Conservation (phyloP, 1,284 basidiomycete species). For the Rhodotorula sp. region DNA sequence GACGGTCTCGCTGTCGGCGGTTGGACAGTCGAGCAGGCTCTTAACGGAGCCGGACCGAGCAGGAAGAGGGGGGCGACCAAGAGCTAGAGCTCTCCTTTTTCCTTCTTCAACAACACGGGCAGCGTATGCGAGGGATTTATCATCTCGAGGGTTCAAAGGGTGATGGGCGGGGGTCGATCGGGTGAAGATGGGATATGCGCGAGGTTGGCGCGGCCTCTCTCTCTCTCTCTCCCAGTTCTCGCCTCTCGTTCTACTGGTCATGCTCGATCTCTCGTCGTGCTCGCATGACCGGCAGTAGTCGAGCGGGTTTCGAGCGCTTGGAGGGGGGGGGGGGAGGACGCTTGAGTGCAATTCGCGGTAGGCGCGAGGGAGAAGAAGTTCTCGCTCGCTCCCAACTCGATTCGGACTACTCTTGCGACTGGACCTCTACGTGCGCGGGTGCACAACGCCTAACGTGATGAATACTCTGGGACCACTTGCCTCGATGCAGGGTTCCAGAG, state of each 20-base stretch:
- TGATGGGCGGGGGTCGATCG: too few relatives aligned
- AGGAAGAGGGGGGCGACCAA: conserved; percentile 1
- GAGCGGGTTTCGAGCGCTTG: too few relatives aligned
- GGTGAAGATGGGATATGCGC: conserved; percentile 18
- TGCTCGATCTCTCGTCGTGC: not conserved
- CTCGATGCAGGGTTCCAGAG: not conserved
- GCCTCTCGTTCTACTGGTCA: not conserved
- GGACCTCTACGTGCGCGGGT: not conserved
- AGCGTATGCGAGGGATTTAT: too few relatives aligned
- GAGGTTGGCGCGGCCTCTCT: conserved; percentile 17
- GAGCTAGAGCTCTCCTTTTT: not conserved
- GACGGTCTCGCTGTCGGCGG: too few relatives aligned
- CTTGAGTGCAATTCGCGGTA: conserved; percentile 27
- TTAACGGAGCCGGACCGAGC: not conserved
- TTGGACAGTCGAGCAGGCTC: too few relatives aligned
- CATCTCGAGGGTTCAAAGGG: not conserved
- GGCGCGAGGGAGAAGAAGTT: not conserved
- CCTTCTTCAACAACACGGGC: too few relatives aligned
- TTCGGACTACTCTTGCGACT: conserved; percentile 32
- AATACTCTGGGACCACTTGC: not conserved
- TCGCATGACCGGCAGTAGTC: not conserved
- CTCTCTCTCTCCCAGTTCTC: too few relatives aligned
- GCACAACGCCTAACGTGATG: not conserved
- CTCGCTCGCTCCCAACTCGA: conserved; percentile 20
- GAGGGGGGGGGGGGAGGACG: not conserved